These are phyloP conservation scores for Fagus crenata DNA, from an alignment of 306 rosid species.

Conservation along the genomic window DNA sequence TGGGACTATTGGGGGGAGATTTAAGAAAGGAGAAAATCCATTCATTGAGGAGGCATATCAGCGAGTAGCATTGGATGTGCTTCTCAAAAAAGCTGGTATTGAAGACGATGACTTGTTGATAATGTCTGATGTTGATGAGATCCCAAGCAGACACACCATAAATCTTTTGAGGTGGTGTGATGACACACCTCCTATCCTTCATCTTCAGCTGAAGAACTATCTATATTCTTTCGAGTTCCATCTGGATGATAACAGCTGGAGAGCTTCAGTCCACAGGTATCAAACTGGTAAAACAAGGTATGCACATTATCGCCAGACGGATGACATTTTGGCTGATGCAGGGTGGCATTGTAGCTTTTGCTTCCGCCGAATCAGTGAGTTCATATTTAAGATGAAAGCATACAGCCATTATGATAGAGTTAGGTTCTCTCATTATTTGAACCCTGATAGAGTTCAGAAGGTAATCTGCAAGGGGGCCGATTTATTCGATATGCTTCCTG, in stretches of 20 bases:
- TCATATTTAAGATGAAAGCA: conserved; percentile 93
- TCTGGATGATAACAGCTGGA: conserved; percentile 90
- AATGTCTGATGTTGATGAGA: conserved; percentile 99
- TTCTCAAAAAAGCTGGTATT: conserved; percentile 85
- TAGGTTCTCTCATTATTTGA: conserved; percentile 73
- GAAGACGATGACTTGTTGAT: conserved; percentile 91
- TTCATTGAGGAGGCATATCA: conserved; percentile 98
- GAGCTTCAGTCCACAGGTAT: conserved; percentile 88
- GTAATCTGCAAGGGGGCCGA: conserved; percentile 84
- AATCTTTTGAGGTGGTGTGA: conserved; percentile 96
- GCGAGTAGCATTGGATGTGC: conserved; percentile 87
- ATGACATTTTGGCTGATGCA: conserved; percentile 79
- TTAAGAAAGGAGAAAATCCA: conserved; percentile 88
- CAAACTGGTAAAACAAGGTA: conserved; percentile 70
- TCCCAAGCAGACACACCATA: conserved; percentile 95
- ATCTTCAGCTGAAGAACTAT: conserved; percentile 89
- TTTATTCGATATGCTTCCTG: conserved; percentile 95
- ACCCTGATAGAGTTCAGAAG: conserved; percentile 70
- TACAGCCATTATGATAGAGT: conserved; percentile 94
- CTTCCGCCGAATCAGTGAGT: conserved; percentile 83
- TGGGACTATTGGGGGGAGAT: conserved; percentile 79
- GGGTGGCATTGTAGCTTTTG: conserved; percentile 99
- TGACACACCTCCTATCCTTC: conserved; percentile 69
- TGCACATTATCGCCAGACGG: conserved; percentile 93
- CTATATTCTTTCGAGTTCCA: conserved; percentile 90